These are phyloP conservation scores for Alternaria triticimaculans DNA, from an alignment of 2,329 filamentous ascomycete species.

Conservation along the genomic window DNA sequence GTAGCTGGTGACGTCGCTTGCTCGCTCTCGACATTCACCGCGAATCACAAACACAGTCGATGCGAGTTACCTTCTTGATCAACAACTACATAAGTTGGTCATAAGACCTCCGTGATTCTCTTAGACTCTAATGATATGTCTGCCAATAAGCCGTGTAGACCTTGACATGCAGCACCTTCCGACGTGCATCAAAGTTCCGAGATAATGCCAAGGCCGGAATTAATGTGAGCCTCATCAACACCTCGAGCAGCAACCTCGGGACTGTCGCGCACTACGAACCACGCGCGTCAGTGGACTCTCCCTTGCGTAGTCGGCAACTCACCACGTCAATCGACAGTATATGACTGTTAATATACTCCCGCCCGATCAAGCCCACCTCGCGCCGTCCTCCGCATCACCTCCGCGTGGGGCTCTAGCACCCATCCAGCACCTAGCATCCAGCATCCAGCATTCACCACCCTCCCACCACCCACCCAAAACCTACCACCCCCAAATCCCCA, in stretches of 20 bases:
- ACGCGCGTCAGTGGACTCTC: not conserved
- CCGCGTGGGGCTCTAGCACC: conserved; percentile 14
- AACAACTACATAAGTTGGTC: not conserved
- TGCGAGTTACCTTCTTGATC: not conserved
- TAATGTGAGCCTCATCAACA: conserved; percentile 27
- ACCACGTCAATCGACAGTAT: not conserved
- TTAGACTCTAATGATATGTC: not conserved
- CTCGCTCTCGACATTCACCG: not conserved
- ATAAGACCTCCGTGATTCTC: not conserved
- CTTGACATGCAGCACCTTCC: not conserved
- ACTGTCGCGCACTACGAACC: conserved; percentile 1
- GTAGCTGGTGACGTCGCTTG: conserved; percentile 13
- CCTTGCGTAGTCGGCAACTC: not conserved
- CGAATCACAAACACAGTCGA: not conserved
- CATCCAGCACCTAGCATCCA: not conserved
- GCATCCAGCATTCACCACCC: not conserved
- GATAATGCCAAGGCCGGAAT: conserved; percentile 17
- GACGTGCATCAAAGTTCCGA: conserved; percentile 13
- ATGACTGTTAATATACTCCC: not conserved
- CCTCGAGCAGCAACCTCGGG: conserved; percentile 18
- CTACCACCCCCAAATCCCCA: not conserved
- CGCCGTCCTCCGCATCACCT: conserved; percentile 15
- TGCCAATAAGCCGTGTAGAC: not conserved
- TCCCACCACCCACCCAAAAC: not conserved
- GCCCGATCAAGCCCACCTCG: not conserved